Evolutionary conservation across 495 filamentous ascomycete species (phyloP).

Genomic region (Chaetomium tenue): DNA sequence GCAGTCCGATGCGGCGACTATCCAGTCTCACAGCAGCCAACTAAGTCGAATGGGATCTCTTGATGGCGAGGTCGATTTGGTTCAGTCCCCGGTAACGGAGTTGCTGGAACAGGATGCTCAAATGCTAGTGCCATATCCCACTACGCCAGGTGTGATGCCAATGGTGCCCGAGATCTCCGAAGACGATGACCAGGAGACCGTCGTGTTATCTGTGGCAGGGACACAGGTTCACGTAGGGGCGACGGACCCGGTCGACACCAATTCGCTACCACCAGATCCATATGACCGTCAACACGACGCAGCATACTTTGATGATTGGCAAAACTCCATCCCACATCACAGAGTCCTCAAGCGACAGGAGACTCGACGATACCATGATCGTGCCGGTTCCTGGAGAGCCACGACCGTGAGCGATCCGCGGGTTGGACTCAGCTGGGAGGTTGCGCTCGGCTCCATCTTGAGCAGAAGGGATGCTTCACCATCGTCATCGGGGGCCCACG

Average conservation of each 20-base stretch:
- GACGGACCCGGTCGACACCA: background rate
- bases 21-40: conserved; percentile 40
- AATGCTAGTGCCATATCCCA: conserved; percentile 25
- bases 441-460: conserved; percentile 37
- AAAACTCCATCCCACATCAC: conserved; percentile 39
- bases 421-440: conserved; percentile 45
- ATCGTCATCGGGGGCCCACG: conserved; percentile 27
- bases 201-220: conserved; percentile 13
- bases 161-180: conserved; percentile 20
- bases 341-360: conserved; percentile 45
- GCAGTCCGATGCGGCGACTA: conserved; percentile 42
- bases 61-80: conserved; percentile 11
- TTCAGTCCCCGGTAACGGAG: conserved; percentile 20
- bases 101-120: conserved; percentile 6
- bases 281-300: background rate
- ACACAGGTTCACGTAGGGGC: conserved; percentile 7
- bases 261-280: background rate
- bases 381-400: conserved; percentile 50
- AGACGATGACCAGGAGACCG: conserved; percentile 25
- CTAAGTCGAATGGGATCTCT: conserved; percentile 29
- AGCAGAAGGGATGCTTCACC: conserved; percentile 12
- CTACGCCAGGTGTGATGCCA: conserved; percentile 26
- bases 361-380: conserved; percentile 47
- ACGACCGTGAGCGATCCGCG: conserved; percentile 48
- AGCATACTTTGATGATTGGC: conserved; percentile 23